Evolutionary conservation across 768 basidiomycete genomes (phyloP).

Genomic region (Podaxis sp.): DNA sequence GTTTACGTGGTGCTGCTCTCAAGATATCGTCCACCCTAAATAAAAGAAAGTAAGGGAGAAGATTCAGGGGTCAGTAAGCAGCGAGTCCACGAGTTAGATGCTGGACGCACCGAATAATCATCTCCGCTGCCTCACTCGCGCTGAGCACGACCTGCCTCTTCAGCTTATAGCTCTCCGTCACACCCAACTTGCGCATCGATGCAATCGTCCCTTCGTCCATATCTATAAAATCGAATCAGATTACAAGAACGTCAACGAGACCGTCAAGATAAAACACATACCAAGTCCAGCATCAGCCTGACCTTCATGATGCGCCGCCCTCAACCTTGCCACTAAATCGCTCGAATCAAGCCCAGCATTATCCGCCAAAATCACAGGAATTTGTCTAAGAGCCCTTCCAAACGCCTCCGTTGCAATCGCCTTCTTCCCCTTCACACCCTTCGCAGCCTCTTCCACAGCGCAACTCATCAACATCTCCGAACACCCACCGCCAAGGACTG

Average conservation of each 20-base stretch:
- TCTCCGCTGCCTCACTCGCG: constrained; percentile 95
- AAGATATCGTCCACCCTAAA: constrained; percentile 89
- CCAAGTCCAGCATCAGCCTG: constrained; percentile 84
- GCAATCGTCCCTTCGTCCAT: constrained; percentile 86
- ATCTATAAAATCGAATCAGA: constrained; percentile 46
- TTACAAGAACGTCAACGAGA: not conserved
- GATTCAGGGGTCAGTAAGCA: not conserved
- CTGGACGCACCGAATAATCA: constrained; percentile 86
- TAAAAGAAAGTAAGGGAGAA: not conserved
- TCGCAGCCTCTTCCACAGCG: constrained; percentile 86
- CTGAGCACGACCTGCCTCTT: constrained; percentile 94
- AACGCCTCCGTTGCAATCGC: constrained; percentile 95
- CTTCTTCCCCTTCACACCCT: constrained; percentile 89
- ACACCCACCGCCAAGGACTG: constrained; percentile 95
- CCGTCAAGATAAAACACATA: constrained; percentile 33
- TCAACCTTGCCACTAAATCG: constrained; percentile 84
- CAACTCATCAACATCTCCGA: constrained; percentile 98
- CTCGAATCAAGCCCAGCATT: constrained; percentile 99
- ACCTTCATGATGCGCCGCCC: constrained; percentile 95
- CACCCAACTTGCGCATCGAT: constrained; percentile 84
- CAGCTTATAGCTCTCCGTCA: constrained; percentile 97
- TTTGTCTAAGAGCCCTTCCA: constrained; percentile 83
- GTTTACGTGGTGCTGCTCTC: constrained; percentile 78
- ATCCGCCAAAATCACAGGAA: constrained; percentile 95
- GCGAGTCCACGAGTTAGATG: not conserved